Conservation (phyloP, 2,329 filamentous ascomycete species). For the Penicillium thymicola region DNA sequence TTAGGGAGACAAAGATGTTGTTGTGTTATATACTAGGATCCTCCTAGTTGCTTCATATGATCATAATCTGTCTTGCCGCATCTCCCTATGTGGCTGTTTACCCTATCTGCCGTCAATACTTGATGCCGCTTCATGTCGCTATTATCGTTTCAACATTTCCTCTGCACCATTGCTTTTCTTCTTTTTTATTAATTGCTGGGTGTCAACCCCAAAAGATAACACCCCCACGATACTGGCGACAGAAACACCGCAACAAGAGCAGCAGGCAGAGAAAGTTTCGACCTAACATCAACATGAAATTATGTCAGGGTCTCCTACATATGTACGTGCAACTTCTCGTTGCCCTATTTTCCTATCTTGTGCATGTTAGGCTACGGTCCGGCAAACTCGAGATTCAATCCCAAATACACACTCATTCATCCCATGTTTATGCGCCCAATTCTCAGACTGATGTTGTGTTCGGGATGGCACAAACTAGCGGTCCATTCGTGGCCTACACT, state of each 20-base stretch:
- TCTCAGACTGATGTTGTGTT: no score
- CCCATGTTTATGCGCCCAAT: no score
- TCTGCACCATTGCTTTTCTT: neutral
- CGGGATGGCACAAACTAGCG: no score
- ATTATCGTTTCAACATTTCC: neutral
- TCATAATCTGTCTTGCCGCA: neutral
- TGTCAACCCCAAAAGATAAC: neutral
- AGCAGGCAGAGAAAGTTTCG: neutral
- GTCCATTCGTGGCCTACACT: neutral
- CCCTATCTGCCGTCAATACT: neutral
- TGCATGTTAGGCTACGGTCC: neutral
- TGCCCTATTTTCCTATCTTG: neutral
- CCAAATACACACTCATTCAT: no score
- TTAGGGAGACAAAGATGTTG: no score
- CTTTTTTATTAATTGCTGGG: neutral
- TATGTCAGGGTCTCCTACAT: no score
- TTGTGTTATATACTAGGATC: no score
- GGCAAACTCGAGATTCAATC: neutral
- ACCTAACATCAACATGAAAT: no score
- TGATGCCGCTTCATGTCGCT: neutral
- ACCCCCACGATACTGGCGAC: neutral
- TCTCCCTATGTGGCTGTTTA: neutral
- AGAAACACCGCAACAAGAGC: neutral
- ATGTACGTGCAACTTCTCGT: neutral
- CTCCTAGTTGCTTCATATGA: neutral